These are phyloP conservation scores for Combretum micranthum DNA, from an alignment of 345 rosid genomes.

Conservation along the genomic window DNA sequence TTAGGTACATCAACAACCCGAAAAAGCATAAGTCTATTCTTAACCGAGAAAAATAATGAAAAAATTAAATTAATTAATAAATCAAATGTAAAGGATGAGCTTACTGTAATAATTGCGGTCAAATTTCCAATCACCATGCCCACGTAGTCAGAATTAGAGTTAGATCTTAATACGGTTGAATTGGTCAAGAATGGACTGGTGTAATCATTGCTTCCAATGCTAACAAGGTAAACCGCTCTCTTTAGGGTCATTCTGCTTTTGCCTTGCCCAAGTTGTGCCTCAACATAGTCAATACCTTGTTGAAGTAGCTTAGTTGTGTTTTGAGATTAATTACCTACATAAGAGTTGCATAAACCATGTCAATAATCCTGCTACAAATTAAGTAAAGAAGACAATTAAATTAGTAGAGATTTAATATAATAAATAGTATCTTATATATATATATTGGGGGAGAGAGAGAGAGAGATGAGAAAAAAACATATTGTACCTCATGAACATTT, in stretches of 20 bases:
- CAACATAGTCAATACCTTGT: conserved; percentile 17
- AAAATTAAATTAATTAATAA: neutral
- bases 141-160: conserved; percentile 10
- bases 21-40: no score
- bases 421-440: no score
- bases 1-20: no score
- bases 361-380: neutral
- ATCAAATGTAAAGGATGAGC: neutral
- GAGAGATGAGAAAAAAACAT: no score
- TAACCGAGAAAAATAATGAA: no score
- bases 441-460: no score
- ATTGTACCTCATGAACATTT: no score
- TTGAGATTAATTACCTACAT: conserved; percentile 33
- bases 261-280: conserved; percentile 27
- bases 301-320: conserved; percentile 29
- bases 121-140: conserved; percentile 29
- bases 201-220: conserved; percentile 37
- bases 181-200: conserved; percentile 3
- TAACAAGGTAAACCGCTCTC: conserved; percentile 33
- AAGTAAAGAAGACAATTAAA: no score
- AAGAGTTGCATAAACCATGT: neutral
- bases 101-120: conserved; percentile 25
- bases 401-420: no score
- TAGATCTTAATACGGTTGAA: conserved; percentile 11
- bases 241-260: conserved; percentile 20